Evolutionary conservation across 768 basidiomycete species (phyloP), one percentile per base, ranked within the genome.

Genomic region (Lactarius quietus): DNA sequence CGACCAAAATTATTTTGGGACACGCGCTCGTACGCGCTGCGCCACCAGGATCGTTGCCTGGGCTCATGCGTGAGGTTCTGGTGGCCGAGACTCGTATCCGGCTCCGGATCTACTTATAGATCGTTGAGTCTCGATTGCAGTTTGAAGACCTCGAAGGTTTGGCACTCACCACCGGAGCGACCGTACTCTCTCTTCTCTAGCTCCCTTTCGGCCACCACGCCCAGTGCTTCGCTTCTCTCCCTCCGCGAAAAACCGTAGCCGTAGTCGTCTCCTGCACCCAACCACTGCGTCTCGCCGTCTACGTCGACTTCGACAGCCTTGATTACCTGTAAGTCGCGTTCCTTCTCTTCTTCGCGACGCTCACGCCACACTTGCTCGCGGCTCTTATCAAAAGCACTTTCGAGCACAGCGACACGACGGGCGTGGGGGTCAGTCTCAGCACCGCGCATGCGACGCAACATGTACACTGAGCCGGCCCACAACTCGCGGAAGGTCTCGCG

Each of bases 401-500:
- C 75, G 38, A 76, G 69, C 15, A 70, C 70, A 76, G 80, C 72
- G 75, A 78, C 55, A 75, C 84, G 60, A 71, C 78, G 59, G 70
- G 79, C 74, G 80, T 82, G 18, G 66, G 73, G 35, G 56, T 80
- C 80, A 6, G 86, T 84, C 71, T 88, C 86, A 57, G 76, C 79
- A 8, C 86, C 85, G 14, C 82, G 76, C 69, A 80, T 75, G 64
- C 81, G 80, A 69, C 82, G 80, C 66, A 76, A 75, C 73, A 88
- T 78, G 73, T 89, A 88, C n/a, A 84, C 73, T 55, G 76, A 79
- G 4, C 87, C 87, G 7, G 74, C 65, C 80, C 81, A 80, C 20
- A 90, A 77, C 73, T 90, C 89, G 20, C 81, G 77, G 53, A 84
- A 81, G 0, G 88, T 87, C 72, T 92, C 90, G 14, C 84, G 79